Percentiles rank a stretch among this genome's conserved stretches.
Evolutionary conservation across 495 filamentous ascomycete species (phyloP).

Genomic region (Bryoglossum gracile): DNA sequence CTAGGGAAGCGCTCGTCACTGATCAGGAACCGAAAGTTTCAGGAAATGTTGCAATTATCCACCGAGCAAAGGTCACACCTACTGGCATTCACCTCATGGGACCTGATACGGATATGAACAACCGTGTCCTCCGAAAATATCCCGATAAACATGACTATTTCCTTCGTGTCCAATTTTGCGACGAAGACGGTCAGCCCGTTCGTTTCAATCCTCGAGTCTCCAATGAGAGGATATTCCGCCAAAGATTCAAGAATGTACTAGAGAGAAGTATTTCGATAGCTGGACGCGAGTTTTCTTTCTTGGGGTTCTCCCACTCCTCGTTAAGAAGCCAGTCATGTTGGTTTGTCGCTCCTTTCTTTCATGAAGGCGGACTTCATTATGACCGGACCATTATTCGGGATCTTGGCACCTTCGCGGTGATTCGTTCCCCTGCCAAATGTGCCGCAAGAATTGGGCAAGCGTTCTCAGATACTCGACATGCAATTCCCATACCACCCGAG

Average conservation of each 20-base stretch:
- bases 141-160: slow-evolving; percentile 56
- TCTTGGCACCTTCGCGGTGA: slow-evolving; percentile 58
- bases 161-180: slow-evolving; percentile 61
- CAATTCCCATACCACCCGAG: slow-evolving; percentile 35
- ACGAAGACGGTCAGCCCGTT: slow-evolving; percentile 63
- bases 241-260: slow-evolving; percentile 53
- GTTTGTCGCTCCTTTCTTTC: slow-evolving; percentile 65
- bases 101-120: slow-evolving; percentile 61
- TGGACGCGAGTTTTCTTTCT: slow-evolving; percentile 56
- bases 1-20: slow-evolving; percentile 21
- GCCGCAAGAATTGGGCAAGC: slow-evolving; percentile 80
- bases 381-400: slow-evolving; percentile 46
- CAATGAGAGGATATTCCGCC: slow-evolving; percentile 43
- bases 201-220: slow-evolving; percentile 47
- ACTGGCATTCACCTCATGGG: slow-evolving; percentile 60
- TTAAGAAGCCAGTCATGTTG: slow-evolving; percentile 60
- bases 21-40: slow-evolving; percentile 21
- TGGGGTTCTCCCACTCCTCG: slow-evolving; percentile 79
- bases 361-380: slow-evolving; percentile 35
- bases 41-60: slow-evolving; percentile 37
- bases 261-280: slow-evolving; percentile 51
- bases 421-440: slow-evolving; percentile 63
- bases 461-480: slow-evolving; percentile 66
- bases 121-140: slow-evolving; percentile 69
- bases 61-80: slow-evolving; percentile 60